Evolutionary conservation across 371 early-diverging fungal species (phyloP).

Genomic region (Circinella umbellata): DNA sequence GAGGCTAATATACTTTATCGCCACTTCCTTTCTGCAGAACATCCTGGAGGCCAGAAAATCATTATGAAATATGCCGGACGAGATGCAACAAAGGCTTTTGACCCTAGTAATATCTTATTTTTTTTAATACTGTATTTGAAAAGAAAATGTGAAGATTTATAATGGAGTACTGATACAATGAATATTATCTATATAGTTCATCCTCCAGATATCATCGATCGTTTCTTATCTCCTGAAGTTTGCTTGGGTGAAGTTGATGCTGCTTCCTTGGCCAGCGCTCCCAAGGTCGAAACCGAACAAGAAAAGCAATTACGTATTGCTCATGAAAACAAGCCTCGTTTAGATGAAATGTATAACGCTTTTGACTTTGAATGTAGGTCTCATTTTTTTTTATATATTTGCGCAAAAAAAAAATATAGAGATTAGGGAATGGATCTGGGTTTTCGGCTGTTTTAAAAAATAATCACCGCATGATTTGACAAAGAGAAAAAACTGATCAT

Average conservation of each 20-base stretch:
- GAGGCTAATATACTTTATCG: no score
- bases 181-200: conserved; percentile 17
- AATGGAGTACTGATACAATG: no score
- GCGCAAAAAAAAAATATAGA: no score
- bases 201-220: conserved; percentile 62
- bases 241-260: conserved; percentile 59
- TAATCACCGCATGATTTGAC: background rate
- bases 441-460: no score
- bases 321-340: conserved; percentile 56
- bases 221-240: conserved; percentile 56
- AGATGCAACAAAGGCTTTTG: conserved; percentile 88
- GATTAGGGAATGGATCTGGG: no score
- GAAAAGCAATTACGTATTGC: conserved; percentile 44
- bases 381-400: background rate
- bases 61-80: conserved; percentile 72
- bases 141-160: no score
- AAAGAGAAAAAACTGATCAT: background rate
- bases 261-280: conserved; percentile 22
- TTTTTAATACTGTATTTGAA: no score
- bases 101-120: conserved; percentile 37
- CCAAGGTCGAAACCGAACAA: conserved; percentile 38
- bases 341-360: conserved; percentile 68
- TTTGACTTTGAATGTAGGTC: conserved; percentile 76
- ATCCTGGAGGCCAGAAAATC: conserved; percentile 72
- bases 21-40: conserved; percentile 29